Base-by-base conservation (phyloP, 441 rosid species). In the Populus hybrid region DNA sequence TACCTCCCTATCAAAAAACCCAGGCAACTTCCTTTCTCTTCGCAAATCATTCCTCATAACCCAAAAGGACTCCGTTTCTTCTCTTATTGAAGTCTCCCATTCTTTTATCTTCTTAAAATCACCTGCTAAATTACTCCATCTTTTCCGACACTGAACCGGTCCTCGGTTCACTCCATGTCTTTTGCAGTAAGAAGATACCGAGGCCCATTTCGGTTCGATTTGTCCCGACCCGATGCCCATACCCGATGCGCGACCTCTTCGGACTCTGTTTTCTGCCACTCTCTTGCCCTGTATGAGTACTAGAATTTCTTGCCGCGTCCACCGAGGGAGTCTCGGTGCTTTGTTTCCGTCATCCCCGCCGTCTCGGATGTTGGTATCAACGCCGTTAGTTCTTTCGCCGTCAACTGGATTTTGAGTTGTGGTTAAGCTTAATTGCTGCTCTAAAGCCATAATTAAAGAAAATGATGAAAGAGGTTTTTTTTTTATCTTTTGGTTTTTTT, bases 91-190 rank as follows among this genome's bases (percentile, higher is more conserved):
- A 71, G 86, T 75, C 76, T 96, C 99, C 99, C 99, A 96, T 81
- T 94, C 97, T 75, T 90, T 94, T 8, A 96, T 94, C 87, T 94
- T 96, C 92, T 93, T 94, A 65, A 79, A 94, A 75, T 96, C 99
- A 21, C 99, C 97, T 23, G 98, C 90, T 53, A 96, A 87, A 84
- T 96, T 96, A 79, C 98, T 94, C 98, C 98, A 96, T 74, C 98
- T 83, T 81, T 96, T 96, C 50, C 98, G 95, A 82, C 98, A 96
- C 97, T 94, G 99, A 18, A 96, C 93, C 30, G 99, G 98, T 0
- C 97, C 99, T 9, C 99, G 85, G 86, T 94, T 92, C 71, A 94
- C 99, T 1, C 98, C 98, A 82, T 94, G 96, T 66, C 93, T 81
- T 50, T 87, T 90, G 38, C 99, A 96, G 83, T 96, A 96, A 10